A percentile compares a stretch with the other conserved stretches of the same genome.
phyloP scores from a whole-genome alignment of 192 early-diverging fungal genomes.

The Coemansia sp. region DNA sequence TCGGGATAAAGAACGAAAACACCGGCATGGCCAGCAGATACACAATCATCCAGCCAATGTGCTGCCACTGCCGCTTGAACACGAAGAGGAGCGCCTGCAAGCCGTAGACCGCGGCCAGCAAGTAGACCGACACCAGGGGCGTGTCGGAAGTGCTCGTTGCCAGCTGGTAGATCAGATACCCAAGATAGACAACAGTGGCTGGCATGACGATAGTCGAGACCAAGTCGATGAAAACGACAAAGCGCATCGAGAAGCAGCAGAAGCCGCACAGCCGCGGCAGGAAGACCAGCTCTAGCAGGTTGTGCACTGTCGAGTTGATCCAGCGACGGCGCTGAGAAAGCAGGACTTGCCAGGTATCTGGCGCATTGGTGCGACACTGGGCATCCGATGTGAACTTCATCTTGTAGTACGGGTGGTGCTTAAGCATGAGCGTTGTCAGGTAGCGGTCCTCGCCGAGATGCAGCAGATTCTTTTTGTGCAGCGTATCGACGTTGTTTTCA shows the following conservation, averaged over 20 bases:
- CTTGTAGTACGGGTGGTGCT: constrained; percentile 98
- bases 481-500: constrained; percentile 92
- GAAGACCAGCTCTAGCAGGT: constrained; percentile 90
- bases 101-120: constrained; percentile 87
- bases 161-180: constrained; percentile 77
- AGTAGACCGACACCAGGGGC: constrained; percentile 82
- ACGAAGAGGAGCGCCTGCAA: constrained; percentile 88
- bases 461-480: constrained; percentile 98
- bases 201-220: constrained; percentile 95
- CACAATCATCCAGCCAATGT: constrained; percentile 98
- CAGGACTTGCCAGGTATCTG: constrained; percentile 92
- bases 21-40: constrained; percentile 90
- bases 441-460: constrained; percentile 99
- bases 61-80: constrained; percentile 87
- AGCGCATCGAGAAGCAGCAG: constrained; percentile 98
- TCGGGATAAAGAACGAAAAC: constrained; percentile 82
- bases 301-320: constrained; percentile 99
- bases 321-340: constrained; percentile 98
- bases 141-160: constrained; percentile 55
- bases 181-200: constrained; percentile 86
- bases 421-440: constrained; percentile 91
- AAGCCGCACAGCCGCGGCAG: constrained; percentile 95
- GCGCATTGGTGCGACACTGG: constrained; percentile 91
- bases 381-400: constrained; percentile 95
- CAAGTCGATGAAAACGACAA: constrained; percentile 93